A percentile compares a stretch with the other conserved stretches of the same genome.
Conservation (phyloP, 495 filamentous ascomycete species). For the Penicillium waksmanii region DNA sequence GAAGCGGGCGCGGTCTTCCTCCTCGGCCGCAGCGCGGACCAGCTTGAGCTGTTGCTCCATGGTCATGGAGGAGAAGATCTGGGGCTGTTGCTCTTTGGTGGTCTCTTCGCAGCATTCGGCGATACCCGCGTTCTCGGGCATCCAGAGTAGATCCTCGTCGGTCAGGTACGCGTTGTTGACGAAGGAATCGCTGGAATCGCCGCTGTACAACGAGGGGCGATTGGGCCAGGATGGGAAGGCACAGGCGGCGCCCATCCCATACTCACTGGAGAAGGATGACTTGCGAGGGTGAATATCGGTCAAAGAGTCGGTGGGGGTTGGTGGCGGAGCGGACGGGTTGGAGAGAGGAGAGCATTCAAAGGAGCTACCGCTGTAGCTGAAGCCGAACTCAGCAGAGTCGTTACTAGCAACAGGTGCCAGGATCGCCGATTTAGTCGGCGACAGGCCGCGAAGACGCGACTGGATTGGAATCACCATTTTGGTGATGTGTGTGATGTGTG, state of each 20-base stretch:
- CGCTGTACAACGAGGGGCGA: slow-evolving; percentile 46
- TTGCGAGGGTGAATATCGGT: slow-evolving; percentile 52
- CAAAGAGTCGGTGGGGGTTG: slow-evolving; percentile 43
- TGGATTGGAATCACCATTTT: slow-evolving; percentile 35
- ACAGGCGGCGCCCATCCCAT: slow-evolving; percentile 49
- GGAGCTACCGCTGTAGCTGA: slow-evolving; percentile 47
- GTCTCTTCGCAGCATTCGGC: slow-evolving; percentile 41
- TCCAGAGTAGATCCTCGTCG: slow-evolving; percentile 56
- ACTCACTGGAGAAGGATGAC: slow-evolving; percentile 48
- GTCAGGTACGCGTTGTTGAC: slow-evolving; percentile 51
- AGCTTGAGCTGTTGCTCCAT: slow-evolving; percentile 49
- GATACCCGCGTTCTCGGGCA: slow-evolving; percentile 33
- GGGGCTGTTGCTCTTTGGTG: slow-evolving; percentile 22
- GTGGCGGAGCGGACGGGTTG: slow-evolving; percentile 44
- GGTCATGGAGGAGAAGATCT: slow-evolving; percentile 32
- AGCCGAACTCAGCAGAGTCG: slow-evolving; percentile 35
- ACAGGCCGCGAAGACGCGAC: slow-evolving; percentile 30
- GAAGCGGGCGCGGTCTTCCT: slow-evolving; percentile 47
- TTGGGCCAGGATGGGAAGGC: slow-evolving; percentile 60
- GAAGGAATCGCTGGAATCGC: slow-evolving; percentile 37
- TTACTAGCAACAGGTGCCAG: slow-evolving; percentile 35
- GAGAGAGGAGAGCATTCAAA: slow-evolving; percentile 40
- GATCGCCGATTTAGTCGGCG: slow-evolving; percentile 25
- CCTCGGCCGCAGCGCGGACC: slow-evolving; percentile 44
- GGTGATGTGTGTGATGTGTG: slow-evolving; percentile 6